phyloP scores from a whole-genome alignment of 2,329 filamentous ascomycete species.

The Colletotrichum cuscutae region DNA sequence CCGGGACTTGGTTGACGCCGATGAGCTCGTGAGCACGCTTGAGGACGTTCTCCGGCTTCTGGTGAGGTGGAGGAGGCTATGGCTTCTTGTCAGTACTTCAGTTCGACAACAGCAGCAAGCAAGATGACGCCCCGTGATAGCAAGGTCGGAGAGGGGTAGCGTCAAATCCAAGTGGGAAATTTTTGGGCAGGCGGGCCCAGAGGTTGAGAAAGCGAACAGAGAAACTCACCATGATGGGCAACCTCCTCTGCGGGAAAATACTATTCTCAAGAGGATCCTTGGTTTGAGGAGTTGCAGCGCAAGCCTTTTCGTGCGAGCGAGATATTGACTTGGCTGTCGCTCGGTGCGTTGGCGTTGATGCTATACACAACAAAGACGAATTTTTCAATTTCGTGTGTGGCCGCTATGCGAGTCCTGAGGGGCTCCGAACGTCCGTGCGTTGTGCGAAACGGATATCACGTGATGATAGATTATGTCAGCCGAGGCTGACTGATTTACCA shows the following conservation, averaged over 20 bases:
- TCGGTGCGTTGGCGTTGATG: slow-evolving; percentile 44
- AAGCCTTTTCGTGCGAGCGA: slow-evolving; percentile 47
- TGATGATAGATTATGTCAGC: slow-evolving; percentile 46
- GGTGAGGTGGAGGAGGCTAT: slow-evolving; percentile 94
- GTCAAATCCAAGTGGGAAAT: slow-evolving; percentile 12
- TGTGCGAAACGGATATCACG: slow-evolving; percentile 42
- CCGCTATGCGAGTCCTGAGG: slow-evolving; percentile 55
- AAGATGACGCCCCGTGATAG: slow-evolving; percentile 33
- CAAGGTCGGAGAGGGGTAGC: slow-evolving; percentile 71
- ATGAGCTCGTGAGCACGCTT: slow-evolving; percentile 99
- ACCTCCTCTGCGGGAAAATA: slow-evolving; percentile 56
- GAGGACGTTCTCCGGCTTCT: slow-evolving; percentile 98
- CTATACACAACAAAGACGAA: slow-evolving; percentile 43
- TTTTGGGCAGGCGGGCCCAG: slow-evolving; percentile 8
- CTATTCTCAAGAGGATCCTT: slow-evolving; percentile 44
- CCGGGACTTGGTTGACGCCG: slow-evolving; percentile 92
- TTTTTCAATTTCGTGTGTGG: slow-evolving; percentile 60
- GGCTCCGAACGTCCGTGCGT: slow-evolving; percentile 42
- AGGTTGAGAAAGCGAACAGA: not conserved
- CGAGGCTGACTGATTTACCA: not conserved
- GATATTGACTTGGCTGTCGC: slow-evolving; percentile 50
- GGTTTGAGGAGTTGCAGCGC: slow-evolving; percentile 48
- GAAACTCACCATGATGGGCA: slow-evolving; percentile 50
- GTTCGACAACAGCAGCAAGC: slow-evolving; percentile 27
- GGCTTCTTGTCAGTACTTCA: slow-evolving; percentile 33